Evolutionary conservation across 257 asterid species (phyloP), one percentile per base, ranked within the genome.

Genomic region (Anisodus acutangulus): DNA sequence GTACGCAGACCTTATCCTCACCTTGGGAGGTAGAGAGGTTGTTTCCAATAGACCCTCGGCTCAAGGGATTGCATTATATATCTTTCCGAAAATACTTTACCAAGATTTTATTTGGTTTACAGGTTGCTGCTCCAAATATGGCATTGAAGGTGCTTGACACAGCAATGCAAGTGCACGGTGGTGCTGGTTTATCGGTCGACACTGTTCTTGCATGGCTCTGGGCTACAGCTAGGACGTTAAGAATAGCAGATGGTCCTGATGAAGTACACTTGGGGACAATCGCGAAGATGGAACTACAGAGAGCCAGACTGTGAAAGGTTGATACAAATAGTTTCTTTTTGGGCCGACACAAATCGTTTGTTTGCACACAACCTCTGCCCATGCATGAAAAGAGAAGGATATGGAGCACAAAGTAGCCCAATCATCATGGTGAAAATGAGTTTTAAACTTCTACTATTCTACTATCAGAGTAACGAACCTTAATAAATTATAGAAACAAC

Each of bases 111-210:
- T 74, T 11, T 49, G 81, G 62, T 76, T 19, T 11, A 78, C 88
- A 96, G 98, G 95, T 96, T n/a, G 98, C 98, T 15, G 91, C 98
- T 71, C 99, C 99, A 5, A 90, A 89, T 81, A 94, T 94, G 99
- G 97, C 98, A 19, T 84, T 94, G 88, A 92, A 88, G 90, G 98
- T 94, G 82, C 94, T 96, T 26, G 97, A 96, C 87, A 92, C 84
- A 90, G 98, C 98, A 9, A 96, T 96, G 94, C 99, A 96, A 91
- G 98, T 94, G 84, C 98, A 94, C 9, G 99, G 99, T 3, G 98
- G 95, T 16, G 98, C 98, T 11, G 98, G 99, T 70, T 19, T 96
- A 84, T 96, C 98, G 0, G 94, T 95, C 2, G 98, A 94, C 90
- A 96, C 98, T 0, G 92, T 93, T 66, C 93, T 94, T 0, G 85